Percentiles rank a stretch among this genome's conserved stretches.
Conservation (phyloP, 1,284 basidiomycete genomes). For the Xanthoconium separans region DNA sequence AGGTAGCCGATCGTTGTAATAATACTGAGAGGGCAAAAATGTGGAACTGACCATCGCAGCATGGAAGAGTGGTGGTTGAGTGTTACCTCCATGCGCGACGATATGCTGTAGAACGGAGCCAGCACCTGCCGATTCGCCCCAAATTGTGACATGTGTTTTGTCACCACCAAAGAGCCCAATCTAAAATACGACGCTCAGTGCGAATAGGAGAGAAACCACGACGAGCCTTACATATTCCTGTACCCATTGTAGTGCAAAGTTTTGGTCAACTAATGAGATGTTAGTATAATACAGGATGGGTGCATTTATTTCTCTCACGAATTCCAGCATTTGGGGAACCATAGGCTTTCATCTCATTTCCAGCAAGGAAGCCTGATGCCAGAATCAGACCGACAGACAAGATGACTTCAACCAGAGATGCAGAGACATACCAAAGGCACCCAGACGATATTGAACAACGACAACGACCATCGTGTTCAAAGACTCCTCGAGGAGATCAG, state of each 20-base stretch:
- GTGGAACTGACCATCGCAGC: slow-evolving; percentile 27
- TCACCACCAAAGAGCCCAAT: slow-evolving; percentile 30
- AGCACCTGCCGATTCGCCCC: slow-evolving; percentile 24
- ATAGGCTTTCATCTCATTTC: slow-evolving; percentile 24
- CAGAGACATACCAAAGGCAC: slow-evolving; percentile 36
- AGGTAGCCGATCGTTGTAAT: slow-evolving; percentile 21
- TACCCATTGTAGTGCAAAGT: slow-evolving; percentile 32
- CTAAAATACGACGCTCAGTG: slow-evolving; percentile 5
- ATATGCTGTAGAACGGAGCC: slow-evolving; percentile 20
- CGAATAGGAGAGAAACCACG: background rate
- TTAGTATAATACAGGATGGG: background rate
- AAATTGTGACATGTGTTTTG: slow-evolving; percentile 28
- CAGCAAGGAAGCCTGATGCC: slow-evolving; percentile 27
- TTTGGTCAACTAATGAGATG: slow-evolving; percentile 25
- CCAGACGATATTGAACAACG: slow-evolving; percentile 42
- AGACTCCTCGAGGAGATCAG: slow-evolving; percentile 18
- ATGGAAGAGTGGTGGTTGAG: slow-evolving; percentile 18
- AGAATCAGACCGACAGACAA: background rate
- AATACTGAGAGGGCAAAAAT: slow-evolving; percentile 28
- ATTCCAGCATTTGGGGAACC: slow-evolving; percentile 33
- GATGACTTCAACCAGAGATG: background rate
- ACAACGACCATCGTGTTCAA: slow-evolving; percentile 36
- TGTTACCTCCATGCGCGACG: slow-evolving; percentile 16
- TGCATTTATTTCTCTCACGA: slow-evolving; percentile 17
- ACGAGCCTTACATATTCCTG: slow-evolving; percentile 22